These are phyloP conservation scores for Scutellaria galericulata DNA, from an alignment of 257 asterid genomes.

Conservation along the genomic window DNA sequence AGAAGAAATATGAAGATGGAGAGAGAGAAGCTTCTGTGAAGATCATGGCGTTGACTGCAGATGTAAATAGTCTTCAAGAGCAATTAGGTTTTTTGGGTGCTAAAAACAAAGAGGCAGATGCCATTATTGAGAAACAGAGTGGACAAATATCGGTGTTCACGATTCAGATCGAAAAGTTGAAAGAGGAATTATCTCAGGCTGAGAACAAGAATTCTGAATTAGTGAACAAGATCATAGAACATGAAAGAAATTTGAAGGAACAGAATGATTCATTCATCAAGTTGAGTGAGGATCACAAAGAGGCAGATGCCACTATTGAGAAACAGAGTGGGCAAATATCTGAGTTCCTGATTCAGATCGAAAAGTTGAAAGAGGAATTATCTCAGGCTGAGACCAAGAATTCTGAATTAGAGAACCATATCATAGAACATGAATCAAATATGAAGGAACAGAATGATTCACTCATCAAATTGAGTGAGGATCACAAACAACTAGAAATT, in stretches of 20 bases:
- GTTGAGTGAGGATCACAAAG: conserved; percentile 54
- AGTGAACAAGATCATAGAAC: conserved; percentile 1
- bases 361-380: conserved; percentile 56
- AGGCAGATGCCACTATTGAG: conserved; percentile 35
- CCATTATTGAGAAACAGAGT: conserved; percentile 41
- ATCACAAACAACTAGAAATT: conserved; percentile 49
- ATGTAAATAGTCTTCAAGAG: conserved; percentile 42
- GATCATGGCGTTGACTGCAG: conserved; percentile 38
- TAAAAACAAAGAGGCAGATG: conserved; percentile 55
- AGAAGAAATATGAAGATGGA: conserved; percentile 45
- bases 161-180: conserved; percentile 49
- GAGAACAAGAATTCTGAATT: conserved; percentile 17
- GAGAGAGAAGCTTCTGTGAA: conserved; percentile 49
- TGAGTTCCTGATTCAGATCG: conserved; percentile 48
- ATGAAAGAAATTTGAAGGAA: conserved; percentile 48
- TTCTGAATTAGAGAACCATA: conserved; percentile 10
- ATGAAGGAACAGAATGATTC: conserved; percentile 52
- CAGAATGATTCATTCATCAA: conserved; percentile 50
- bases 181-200: conserved; percentile 48
- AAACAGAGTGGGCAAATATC: conserved; percentile 53
- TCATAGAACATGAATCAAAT: conserved; percentile 36
- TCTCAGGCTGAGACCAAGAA: conserved; percentile 26
- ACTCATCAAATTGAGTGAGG: conserved; percentile 51
- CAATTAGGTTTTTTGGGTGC: conserved; percentile 41
- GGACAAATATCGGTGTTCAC: conserved; percentile 52